These are phyloP conservation scores for Fusarium virguliforme DNA, from an alignment of 2,329 filamentous ascomycete genomes.

Conservation along the genomic window DNA sequence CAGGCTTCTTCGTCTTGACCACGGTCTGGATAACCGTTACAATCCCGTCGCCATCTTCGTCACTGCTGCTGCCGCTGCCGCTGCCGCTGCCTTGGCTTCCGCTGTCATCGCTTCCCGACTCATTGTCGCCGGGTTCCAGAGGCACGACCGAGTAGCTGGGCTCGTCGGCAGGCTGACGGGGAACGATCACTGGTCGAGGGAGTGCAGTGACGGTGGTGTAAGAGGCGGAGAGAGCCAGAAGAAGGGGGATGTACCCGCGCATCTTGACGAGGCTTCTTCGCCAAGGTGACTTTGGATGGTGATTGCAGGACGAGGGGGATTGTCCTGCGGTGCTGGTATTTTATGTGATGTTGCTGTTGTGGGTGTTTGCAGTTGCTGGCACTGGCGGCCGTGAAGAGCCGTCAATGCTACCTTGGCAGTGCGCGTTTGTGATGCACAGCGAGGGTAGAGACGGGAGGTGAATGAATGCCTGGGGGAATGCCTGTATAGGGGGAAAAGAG, in stretches of 20 bases:
- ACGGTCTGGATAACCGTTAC: slow-evolving; percentile 58
- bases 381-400: slow-evolving; percentile 39
- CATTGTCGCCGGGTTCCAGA: slow-evolving; percentile 55
- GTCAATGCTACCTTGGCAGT: slow-evolving; percentile 7
- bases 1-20: slow-evolving; percentile 49
- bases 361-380: slow-evolving; percentile 30
- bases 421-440: slow-evolving; percentile 31
- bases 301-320: slow-evolving; percentile 1
- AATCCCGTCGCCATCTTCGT: slow-evolving; percentile 37
- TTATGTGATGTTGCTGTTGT: slow-evolving; percentile 6
- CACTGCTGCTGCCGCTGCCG: slow-evolving; percentile 31
- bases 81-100: slow-evolving; percentile 32
- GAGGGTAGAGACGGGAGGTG: slow-evolving; percentile 1
- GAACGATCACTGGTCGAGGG: slow-evolving; percentile 48
- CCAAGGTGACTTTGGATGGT: slow-evolving; percentile 13
- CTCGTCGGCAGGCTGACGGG: slow-evolving; percentile 48
- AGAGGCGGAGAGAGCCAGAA: slow-evolving; percentile 53
- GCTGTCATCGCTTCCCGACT: slow-evolving; percentile 43
- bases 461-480: background rate
- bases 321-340: slow-evolving; percentile 6
- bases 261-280: slow-evolving; percentile 49
- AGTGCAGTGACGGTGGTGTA: slow-evolving; percentile 51
- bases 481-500: slow-evolving; percentile 1
- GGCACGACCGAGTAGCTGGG: slow-evolving; percentile 60
- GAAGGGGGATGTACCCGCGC: slow-evolving; percentile 52